These are phyloP conservation scores for Tolypocladium tundrense DNA, from an alignment of 2,329 filamentous ascomycete genomes.

Conservation along the genomic window DNA sequence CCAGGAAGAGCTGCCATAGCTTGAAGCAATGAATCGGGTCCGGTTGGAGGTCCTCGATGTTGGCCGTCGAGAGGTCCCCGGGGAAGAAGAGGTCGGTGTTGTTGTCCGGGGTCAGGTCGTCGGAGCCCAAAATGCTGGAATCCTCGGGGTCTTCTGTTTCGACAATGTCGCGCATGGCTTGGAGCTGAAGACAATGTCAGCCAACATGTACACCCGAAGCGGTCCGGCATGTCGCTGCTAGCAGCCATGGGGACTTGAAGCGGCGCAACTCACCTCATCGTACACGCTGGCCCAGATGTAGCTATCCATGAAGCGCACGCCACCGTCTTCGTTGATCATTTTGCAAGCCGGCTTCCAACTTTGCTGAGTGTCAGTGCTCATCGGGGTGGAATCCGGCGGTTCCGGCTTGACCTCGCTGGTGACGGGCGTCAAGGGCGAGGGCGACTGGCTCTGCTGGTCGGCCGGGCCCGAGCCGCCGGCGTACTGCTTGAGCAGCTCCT, in stretches of 20 bases:
- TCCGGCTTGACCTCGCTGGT: constrained; percentile 13
- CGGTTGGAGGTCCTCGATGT: constrained; percentile 48
- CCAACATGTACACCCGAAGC: too few species aligned
- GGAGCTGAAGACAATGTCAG: constrained; percentile 27
- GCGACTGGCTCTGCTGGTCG: constrained; percentile 8
- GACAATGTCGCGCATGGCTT: constrained; percentile 49
- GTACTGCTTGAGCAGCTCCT: constrained; percentile 48
- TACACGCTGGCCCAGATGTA: constrained; percentile 43
- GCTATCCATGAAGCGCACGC: constrained; percentile 47
- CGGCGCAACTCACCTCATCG: constrained; percentile 36
- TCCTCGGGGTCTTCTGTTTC: constrained; percentile 39
- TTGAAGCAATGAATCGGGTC: constrained; percentile 55
- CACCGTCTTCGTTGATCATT: constrained; percentile 44
- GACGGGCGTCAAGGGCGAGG: constrained; percentile 1
- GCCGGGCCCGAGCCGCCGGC: constrained; percentile 26
- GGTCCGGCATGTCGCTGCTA: not conserved
- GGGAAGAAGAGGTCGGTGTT: constrained; percentile 39
- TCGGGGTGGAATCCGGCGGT: constrained; percentile 13
- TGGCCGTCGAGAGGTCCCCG: constrained; percentile 27
- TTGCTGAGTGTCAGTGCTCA: constrained; percentile 17
- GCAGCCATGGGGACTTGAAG: not conserved
- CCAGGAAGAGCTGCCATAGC: constrained; percentile 65
- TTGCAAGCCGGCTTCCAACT: constrained; percentile 38
- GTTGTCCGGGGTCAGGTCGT: constrained; percentile 39
- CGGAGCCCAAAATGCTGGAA: constrained; percentile 35